Evolutionary conservation across 2,329 filamentous ascomycete species (phyloP), one percentile per base, ranked within the genome.

Genomic region (Alternaria ventricosa): DNA sequence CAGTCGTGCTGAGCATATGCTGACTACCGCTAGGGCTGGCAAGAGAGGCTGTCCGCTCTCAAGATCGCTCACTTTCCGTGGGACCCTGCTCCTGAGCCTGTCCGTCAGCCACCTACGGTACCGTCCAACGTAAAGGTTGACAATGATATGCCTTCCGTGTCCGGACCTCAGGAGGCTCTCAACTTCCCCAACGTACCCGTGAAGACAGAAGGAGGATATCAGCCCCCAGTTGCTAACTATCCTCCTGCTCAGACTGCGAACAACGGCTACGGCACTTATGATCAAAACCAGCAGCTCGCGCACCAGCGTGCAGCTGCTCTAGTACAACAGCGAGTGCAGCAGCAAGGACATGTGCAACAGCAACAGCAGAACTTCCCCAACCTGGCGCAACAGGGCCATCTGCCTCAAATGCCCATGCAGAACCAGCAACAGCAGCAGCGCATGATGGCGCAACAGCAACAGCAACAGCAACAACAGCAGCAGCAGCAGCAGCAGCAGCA

Each of bases 61-160:
- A 89, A 91, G 70, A 91, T 98, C 65, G 96, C 96, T 63, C 85
- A 88, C 61, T 97, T 98, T 79, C 95, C 96, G 11, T 99, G 96
- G 96, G 96, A 99, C 78, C 95, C 96, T 46, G 90, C 76, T 58
- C 76, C 75, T 22, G 76, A 78, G 60, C 90, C 92, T 56, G 87
- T 88, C 55, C 79, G 78, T 67, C 80, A 81, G 61, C 76, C 78
- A 36, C 78, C 80, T n/a, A 80, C 79, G 2, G 74, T 82, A 44
- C 80, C 80, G 12, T 81, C 80, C n/a, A 82, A 82, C 61, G 77
- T 77, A 55, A 78, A 77, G 67, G 57, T 68, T 1, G 78, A 81
- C 54, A 64, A 71, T 45, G 75, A 78, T 23, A 63, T 72, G 46
- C 71, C 79, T 57, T 69, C 75, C 53, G 73, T 73, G 25, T 72